Evolutionary conservation across 192 early-diverging fungal genomes (phyloP).

Genomic region (Linnemannia schmuckeri): DNA sequence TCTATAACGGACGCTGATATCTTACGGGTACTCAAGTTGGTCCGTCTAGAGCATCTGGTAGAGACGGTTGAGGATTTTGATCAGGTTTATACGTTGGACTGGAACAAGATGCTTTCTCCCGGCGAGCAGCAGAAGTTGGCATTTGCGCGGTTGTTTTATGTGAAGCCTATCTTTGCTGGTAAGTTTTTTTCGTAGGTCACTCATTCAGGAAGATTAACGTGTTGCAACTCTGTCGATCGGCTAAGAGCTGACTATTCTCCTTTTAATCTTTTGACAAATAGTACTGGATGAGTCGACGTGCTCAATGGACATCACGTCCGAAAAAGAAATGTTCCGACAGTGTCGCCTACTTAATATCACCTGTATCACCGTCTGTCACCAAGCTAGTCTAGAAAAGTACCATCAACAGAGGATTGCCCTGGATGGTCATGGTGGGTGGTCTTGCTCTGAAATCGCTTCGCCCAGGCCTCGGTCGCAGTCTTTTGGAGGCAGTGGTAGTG

Average conservation of each 20-base stretch:
- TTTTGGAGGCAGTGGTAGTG: background rate
- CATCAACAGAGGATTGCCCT: constrained; percentile 52
- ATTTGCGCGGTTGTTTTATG: constrained; percentile 77
- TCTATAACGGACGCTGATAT: constrained; percentile 64
- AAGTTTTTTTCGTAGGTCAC: constrained; percentile 11
- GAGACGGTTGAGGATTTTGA: constrained; percentile 59
- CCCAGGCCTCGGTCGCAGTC: background rate
- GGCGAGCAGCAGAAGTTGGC: constrained; percentile 83
- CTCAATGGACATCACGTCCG: constrained; percentile 69
- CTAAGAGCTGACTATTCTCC: background rate
- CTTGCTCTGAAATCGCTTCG: constrained; percentile 8
- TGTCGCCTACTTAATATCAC: constrained; percentile 80
- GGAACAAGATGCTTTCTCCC: constrained; percentile 79
- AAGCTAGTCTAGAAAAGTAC: constrained; percentile 51
- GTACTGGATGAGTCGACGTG: constrained; percentile 80
- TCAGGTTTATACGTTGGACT: constrained; percentile 61
- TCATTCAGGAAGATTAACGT: constrained; percentile 6
- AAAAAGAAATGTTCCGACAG: constrained; percentile 67
- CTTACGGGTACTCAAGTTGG: constrained; percentile 40
- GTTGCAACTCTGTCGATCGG: constrained; percentile 29
- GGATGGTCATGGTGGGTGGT: constrained; percentile 39
- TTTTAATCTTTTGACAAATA: constrained; percentile 3
- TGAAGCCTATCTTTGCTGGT: constrained; percentile 81
- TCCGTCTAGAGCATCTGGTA: constrained; percentile 58
- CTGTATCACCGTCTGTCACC: constrained; percentile 92